Evolutionary conservation across 495 filamentous ascomycete species (phyloP).

Genomic region (Wilcoxina mikolae): DNA sequence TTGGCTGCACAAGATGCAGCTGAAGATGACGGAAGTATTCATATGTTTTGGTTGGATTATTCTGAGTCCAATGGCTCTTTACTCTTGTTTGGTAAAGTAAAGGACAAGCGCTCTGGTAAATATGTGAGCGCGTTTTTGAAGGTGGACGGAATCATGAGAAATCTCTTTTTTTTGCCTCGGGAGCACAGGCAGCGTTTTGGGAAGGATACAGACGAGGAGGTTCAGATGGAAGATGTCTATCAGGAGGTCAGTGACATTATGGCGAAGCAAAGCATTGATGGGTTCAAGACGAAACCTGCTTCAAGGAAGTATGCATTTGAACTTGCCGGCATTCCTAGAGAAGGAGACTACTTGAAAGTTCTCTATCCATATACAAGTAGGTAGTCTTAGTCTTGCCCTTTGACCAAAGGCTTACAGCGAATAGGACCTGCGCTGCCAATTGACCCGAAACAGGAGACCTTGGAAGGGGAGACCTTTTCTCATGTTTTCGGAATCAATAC

Average conservation of each 20-base stretch:
- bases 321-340: constrained; percentile 68
- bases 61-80: constrained; percentile 83
- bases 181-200: constrained; percentile 47
- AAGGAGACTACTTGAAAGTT: constrained; percentile 81
- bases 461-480: constrained; percentile 79
- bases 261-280: constrained; percentile 62
- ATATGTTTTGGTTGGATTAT: constrained; percentile 95
- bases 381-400: background rate
- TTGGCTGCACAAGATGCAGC: constrained; percentile 63
- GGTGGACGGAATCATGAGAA: constrained; percentile 84
- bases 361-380: constrained; percentile 67
- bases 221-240: constrained; percentile 81
- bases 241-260: constrained; percentile 74
- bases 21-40: constrained; percentile 79
- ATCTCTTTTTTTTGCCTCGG: constrained; percentile 83
- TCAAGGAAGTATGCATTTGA: constrained; percentile 93
- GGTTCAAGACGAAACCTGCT: constrained; percentile 86
- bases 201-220: constrained; percentile 58
- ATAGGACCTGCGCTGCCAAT: constrained; percentile 47
- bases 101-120: constrained; percentile 63
- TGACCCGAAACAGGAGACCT: too few relatives aligned
- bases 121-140: constrained; percentile 92
- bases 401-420: constrained; percentile 4
- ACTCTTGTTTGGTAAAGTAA: constrained; percentile 91
- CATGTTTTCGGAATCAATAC: constrained; percentile 91